phyloP scores from a whole-genome alignment of 257 asterid species.

The Solanum phureja region DNA sequence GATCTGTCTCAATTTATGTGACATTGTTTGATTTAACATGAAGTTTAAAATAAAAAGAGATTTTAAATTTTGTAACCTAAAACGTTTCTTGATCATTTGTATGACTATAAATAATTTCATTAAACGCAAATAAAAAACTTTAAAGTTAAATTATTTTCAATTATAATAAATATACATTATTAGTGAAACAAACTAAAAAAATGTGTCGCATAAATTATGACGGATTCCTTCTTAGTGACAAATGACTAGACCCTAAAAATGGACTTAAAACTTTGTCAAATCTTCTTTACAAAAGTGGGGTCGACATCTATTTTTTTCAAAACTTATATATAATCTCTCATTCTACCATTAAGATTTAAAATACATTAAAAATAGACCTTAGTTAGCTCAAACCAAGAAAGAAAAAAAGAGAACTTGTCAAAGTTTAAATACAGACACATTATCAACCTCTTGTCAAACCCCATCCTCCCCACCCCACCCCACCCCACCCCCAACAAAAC shows the following conservation, averaged over 20 bases:
- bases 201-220: rapidly evolving
- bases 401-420: conserved; percentile 35
- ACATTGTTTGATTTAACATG: rapidly evolving
- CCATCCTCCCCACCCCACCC: neutral
- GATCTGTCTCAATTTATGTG: rapidly evolving
- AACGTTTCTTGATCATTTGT: no score
- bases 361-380: conserved; percentile 10
- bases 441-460: conserved; percentile 37
- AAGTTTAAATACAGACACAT: conserved; percentile 47
- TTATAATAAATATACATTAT: no score
- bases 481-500: neutral
- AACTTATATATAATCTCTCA: conserved; percentile 4
- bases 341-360: neutral
- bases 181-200: no score
- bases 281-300: conserved; percentile 35
- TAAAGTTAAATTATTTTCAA: no score
- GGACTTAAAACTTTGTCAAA: conserved; percentile 44
- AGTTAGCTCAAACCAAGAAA: conserved; percentile 11
- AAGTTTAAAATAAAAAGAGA: no score
- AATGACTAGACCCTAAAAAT: conserved; percentile 23
- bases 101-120: no score
- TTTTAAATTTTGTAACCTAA: no score
- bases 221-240: conserved; percentile 1
- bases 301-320: neutral
- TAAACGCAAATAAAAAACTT: rapidly evolving